These are phyloP conservation scores for Hamamelis virginiana DNA, from an alignment of 164 flowering plant genomes.

Conservation along the genomic window DNA sequence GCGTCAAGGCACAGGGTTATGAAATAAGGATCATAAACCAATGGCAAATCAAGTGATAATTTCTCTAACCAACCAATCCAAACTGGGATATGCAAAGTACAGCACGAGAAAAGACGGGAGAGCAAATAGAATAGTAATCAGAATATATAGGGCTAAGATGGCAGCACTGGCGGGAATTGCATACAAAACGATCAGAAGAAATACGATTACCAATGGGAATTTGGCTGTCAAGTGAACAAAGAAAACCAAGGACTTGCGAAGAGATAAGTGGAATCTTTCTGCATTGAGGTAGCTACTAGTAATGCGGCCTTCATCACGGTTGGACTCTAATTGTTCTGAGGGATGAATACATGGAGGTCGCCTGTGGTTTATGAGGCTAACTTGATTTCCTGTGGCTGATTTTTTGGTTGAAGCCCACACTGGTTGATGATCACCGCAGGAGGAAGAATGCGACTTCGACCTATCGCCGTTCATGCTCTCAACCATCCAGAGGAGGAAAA, in stretches of 20 bases:
- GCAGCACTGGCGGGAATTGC: conserved; percentile 19
- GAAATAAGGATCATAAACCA: not conserved
- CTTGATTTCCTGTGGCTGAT: not conserved
- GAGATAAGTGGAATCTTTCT: conserved; percentile 3
- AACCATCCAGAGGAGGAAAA: conserved; percentile 25
- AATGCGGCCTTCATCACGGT: not conserved
- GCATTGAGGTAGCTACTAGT: conserved; percentile 2
- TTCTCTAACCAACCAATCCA: conserved; percentile 17
- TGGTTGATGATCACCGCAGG: conserved; percentile 9
- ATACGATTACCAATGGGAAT: conserved; percentile 18
- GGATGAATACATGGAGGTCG: not conserved
- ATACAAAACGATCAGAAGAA: conserved; percentile 18
- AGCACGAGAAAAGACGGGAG: conserved; percentile 21
- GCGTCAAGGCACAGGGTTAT: no score
- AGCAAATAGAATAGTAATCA: conserved; percentile 18
- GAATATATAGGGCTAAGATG: conserved; percentile 17
- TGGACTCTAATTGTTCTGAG: conserved; percentile 3
- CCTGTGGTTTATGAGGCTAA: conserved; percentile 6
- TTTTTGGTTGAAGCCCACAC: not conserved
- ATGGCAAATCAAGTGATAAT: conserved; percentile 8
- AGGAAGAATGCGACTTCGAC: conserved; percentile 12
- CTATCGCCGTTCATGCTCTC: conserved; percentile 23
- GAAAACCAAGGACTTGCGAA: conserved; percentile 14
- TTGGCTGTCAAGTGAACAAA: conserved; percentile 11
- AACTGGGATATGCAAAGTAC: conserved; percentile 18